These are phyloP conservation scores for Exophiala lecanii-corni DNA, from an alignment of 2,329 filamentous ascomycete species.

Conservation along the genomic window DNA sequence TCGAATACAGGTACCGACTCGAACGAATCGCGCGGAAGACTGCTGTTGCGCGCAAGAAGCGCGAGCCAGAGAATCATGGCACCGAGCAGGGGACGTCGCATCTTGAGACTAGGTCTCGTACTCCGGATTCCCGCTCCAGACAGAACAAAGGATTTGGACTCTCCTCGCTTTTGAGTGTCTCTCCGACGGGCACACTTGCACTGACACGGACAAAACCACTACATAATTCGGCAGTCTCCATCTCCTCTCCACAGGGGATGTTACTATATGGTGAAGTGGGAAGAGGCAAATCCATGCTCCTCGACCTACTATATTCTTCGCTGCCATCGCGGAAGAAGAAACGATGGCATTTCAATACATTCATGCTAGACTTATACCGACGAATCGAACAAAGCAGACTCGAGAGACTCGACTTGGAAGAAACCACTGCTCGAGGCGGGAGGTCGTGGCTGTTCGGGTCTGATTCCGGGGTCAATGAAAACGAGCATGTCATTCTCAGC, in stretches of 20 bases:
- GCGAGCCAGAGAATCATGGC: conserved; percentile 23
- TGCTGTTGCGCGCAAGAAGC: conserved; percentile 37
- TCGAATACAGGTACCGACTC: conserved; percentile 64
- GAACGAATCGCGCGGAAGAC: conserved; percentile 52
- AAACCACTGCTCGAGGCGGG: conserved; percentile 2
- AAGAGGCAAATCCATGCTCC: conserved; percentile 79
- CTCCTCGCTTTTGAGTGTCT: conserved; percentile 1
- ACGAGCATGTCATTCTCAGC: conserved; percentile 67
- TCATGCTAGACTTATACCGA: conserved; percentile 74
- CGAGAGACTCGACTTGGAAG: conserved; percentile 25
- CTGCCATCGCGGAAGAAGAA: conserved; percentile 68
- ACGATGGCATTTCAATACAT: conserved; percentile 79
- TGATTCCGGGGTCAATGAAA: conserved; percentile 28
- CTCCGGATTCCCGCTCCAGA: background rate
- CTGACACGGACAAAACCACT: conserved; percentile 65
- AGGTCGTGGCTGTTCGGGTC: background rate
- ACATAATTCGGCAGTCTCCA: conserved; percentile 65
- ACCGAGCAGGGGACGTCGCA: conserved; percentile 25
- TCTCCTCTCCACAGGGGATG: conserved; percentile 68
- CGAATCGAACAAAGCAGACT: conserved; percentile 63
- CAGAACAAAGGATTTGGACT: conserved; percentile 1
- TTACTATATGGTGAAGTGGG: conserved; percentile 79
- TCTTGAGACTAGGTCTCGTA: background rate
- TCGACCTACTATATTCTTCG: conserved; percentile 74
- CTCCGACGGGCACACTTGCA: conserved; percentile 47